Percentiles rank a stretch among this genome's conserved stretches.
Evolutionary conservation across 75 land plant species (phyloP).

Genomic region (Chamaecyparis obtusa): DNA sequence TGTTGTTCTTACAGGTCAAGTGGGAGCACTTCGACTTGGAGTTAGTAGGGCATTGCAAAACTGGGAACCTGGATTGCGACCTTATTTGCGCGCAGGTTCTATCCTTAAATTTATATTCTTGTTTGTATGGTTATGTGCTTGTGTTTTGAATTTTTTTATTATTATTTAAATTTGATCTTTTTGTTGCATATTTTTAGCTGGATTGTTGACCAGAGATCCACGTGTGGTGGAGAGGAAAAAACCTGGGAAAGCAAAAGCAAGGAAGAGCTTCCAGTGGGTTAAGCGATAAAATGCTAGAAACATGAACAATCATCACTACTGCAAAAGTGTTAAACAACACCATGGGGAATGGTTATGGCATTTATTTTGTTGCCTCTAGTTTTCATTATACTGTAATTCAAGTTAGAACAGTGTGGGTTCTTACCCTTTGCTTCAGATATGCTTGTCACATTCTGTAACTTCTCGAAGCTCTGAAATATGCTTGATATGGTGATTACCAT

Average conservation of each 20-base stretch:
- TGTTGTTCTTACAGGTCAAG: conserved; percentile 70
- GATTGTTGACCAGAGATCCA: conserved; percentile 89
- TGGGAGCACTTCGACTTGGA: conserved; percentile 87
- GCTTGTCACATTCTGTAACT: not conserved
- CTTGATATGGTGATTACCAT: not conserved
- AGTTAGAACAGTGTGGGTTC: not conserved
- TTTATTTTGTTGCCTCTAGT: not conserved
- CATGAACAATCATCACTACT: not conserved
- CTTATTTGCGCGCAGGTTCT: conserved; percentile 64
- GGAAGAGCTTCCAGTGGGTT: conserved; percentile 99
- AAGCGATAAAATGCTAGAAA: conserved; percentile 60
- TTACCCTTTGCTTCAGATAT: not conserved
- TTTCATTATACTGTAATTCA: not conserved
- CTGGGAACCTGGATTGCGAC: conserved; percentile 87
- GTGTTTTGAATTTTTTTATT: conserved; percentile 5
- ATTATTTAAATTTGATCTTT: not conserved
- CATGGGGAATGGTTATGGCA: not conserved
- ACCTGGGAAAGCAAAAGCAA: conserved; percentile 97
- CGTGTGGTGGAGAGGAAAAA: conserved; percentile 94
- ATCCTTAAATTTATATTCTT: not conserved
- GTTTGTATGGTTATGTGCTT: not conserved
- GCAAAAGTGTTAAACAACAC: not conserved
- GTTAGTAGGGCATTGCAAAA: conserved; percentile 94
- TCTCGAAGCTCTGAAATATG: not conserved
- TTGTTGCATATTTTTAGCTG: conserved; percentile 47